phyloP scores from a whole-genome alignment of 345 rosid species.

The Psidium guajava region DNA sequence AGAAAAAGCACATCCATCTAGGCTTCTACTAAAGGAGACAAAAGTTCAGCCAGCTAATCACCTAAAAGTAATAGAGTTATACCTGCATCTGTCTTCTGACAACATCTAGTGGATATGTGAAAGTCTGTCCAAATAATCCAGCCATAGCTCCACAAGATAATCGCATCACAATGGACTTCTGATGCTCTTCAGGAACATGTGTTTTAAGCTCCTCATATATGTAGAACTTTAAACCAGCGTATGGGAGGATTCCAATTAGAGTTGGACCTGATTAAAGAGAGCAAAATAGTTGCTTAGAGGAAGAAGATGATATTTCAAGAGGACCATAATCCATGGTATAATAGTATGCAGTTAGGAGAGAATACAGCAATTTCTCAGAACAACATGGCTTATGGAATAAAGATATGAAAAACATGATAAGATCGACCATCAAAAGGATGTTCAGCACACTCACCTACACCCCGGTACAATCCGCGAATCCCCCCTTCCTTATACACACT shows the following conservation, averaged over 20 bases:
- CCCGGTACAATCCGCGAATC: conserved; percentile 69
- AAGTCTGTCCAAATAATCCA: conserved; percentile 88
- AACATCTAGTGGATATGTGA: conserved; percentile 94
- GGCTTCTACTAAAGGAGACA: background rate
- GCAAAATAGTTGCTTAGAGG: background rate
- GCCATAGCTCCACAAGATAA: conserved; percentile 96
- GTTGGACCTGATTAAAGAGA: conserved; percentile 68
- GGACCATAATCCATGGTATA: background rate
- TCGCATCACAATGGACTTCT: conserved; percentile 71
- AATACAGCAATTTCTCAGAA: background rate
- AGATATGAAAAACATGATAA: background rate
- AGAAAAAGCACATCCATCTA: background rate
- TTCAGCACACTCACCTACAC: conserved; percentile 53
- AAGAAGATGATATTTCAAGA: background rate
- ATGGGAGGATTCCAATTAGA: conserved; percentile 82
- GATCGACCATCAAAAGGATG: background rate
- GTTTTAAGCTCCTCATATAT: conserved; percentile 81
- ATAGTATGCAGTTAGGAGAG: background rate
- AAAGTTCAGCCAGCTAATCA: background rate
- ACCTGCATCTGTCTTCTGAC: conserved; percentile 99
- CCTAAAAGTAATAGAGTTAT: background rate
- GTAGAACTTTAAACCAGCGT: conserved; percentile 91
- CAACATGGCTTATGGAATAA: background rate
- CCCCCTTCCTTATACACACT: conserved; percentile 82
- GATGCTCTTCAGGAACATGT: conserved; percentile 92